Base-by-base conservation (phyloP, 139 green algal species). In the Coelastrella sp. region DNA sequence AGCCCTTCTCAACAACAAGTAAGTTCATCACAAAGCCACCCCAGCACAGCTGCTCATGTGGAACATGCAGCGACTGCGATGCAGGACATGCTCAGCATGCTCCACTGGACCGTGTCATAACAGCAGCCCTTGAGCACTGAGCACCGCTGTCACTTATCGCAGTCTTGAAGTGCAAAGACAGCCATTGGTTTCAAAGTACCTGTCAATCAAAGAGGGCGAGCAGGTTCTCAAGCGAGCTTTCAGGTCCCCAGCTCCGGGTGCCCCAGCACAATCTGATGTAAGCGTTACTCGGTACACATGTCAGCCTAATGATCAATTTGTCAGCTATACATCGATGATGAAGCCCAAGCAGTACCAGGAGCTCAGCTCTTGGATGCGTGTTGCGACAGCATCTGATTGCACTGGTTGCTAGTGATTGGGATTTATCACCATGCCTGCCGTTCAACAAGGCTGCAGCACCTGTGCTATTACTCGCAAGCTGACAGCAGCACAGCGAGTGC, bases 161-260 rank as follows among this genome's bases (percentile, higher is more conserved):
- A 96, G 93, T 17, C 91, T 98, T 78, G 57, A 96, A 57, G 89
- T 95, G 5, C 59, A 85, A 6, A 92, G 96, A 2, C 80, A 92
- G 80, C 89, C 96, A 17, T 57, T 98, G 56, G 81, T 98, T 82
- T 95, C 96, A 11, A 94, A 95, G 23, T 92, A 96, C 23, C 91
- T 98, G 17, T 87, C 66, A 16, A 90, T 98, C 0, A 47, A 92
- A 68, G 93, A 95, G 74, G 92, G 83, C n/a, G 92, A 96, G 77
- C 57, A 82, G 7, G n/a, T 89, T 6, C 91, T 98, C 19, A 86
- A 92, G 3, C 93, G 87, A 58, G 87, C 95, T 20, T 98, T 98
- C 89, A 95, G 95, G 65, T 95, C 88, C 17, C 96, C 96, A 14
- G 86, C 94, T 73, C 93, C 94, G 22, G 91, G 91, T 47, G 93